Percentiles rank a stretch among this genome's conserved stretches.
phyloP scores from a whole-genome alignment of 78 protist genomes.

The Chrysochromulina parva region DNA sequence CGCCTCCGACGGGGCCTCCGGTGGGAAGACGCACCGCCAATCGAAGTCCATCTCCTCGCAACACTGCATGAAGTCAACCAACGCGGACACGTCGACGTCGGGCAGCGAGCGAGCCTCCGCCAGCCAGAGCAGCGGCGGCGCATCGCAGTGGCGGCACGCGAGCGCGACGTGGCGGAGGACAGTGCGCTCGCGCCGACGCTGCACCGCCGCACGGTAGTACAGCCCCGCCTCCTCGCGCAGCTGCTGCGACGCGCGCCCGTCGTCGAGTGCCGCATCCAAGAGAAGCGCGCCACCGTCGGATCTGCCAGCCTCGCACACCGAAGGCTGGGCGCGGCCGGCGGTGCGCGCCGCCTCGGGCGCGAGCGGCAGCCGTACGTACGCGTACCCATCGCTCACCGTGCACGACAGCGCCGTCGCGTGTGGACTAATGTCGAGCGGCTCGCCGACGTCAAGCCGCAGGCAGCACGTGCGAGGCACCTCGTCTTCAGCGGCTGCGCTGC shows the following conservation, averaged over 20 bases:
- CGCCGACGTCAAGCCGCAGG: neutral
- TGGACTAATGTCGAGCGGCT: neutral
- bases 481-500: neutral
- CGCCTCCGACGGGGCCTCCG: neutral
- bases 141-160: neutral
- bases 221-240: neutral
- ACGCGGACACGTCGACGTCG: neutral
- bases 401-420: neutral
- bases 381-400: neutral
- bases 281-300: neutral
- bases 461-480: neutral
- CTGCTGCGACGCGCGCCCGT: neutral
- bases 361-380: neutral
- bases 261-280: too few species aligned
- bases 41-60: neutral
- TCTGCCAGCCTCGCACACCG: neutral
- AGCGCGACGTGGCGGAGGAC: neutral
- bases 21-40: slow-evolving; percentile 1
- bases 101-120: neutral
- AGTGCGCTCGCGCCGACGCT: neutral
- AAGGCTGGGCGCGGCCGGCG: neutral
- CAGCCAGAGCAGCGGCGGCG: neutral
- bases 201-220: neutral
- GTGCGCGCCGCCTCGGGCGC: neutral
- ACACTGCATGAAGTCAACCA: neutral